Evolutionary conservation across 257 asterid species (phyloP).

Genomic region (Gentiana macrophylla): DNA sequence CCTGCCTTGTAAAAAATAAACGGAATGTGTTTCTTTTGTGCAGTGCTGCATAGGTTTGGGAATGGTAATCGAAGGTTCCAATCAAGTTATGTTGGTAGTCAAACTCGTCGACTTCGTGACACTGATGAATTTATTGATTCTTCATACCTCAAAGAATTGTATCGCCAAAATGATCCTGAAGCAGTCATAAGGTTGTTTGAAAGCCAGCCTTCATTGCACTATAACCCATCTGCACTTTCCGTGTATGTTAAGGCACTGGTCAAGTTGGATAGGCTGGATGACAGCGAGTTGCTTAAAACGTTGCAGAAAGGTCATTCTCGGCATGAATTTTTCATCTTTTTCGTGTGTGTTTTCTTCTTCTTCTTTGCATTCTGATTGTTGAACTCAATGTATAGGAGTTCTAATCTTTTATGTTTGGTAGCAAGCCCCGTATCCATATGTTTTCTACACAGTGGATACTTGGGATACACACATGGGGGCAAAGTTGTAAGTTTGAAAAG

Average conservation of each 20-base stretch:
- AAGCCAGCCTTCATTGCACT: conserved; percentile 64
- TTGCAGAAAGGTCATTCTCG: conserved; percentile 60
- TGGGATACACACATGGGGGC: too few relatives aligned
- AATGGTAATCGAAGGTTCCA: conserved; percentile 24
- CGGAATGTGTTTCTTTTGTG: conserved; percentile 8
- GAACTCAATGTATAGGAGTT: not conserved
- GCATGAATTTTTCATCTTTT: not conserved
- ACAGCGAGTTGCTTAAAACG: conserved; percentile 65
- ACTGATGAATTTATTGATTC: conserved; percentile 50
- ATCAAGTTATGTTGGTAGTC: conserved; percentile 62
- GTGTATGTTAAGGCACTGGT: conserved; percentile 86
- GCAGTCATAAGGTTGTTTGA: conserved; percentile 75
- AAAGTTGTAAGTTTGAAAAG: too few relatives aligned
- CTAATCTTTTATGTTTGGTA: too few relatives aligned
- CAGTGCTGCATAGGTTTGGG: conserved; percentile 32
- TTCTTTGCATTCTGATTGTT: not conserved
- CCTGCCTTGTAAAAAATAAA: too few relatives aligned
- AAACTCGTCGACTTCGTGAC: conserved; percentile 59
- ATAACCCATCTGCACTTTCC: conserved; percentile 69
- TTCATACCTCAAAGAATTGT: conserved; percentile 72
- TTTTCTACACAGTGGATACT: too few relatives aligned
- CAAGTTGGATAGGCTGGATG: conserved; percentile 78
- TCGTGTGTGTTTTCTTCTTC: not conserved
- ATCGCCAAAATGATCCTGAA: conserved; percentile 62
- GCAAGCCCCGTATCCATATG: too few relatives aligned